Evolutionary conservation across 352 stramenopile genomes (phyloP), one percentile per base, ranked within the genome.

Genomic region (Globisporangium nagaii): DNA sequence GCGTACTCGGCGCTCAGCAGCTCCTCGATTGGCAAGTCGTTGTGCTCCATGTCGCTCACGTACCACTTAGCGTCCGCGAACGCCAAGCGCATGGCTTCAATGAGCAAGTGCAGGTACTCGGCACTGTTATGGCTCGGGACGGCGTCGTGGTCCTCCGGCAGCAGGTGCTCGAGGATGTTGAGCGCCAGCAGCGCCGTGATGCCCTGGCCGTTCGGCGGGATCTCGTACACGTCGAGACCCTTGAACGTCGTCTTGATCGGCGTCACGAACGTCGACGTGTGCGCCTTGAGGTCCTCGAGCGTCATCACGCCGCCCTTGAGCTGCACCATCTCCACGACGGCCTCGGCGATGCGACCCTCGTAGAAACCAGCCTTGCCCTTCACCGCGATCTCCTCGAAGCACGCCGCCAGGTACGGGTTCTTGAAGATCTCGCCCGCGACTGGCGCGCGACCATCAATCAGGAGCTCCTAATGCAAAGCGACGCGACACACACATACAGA

Each of bases 171-270:
- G 20, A 98, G 74, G 44, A 97, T 91, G 45, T 97, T 97, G 27
- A 99, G 78, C 42, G 94, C 95, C 43, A 99, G 80, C 7, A 99
- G 70, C 32, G 86, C 95, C 19, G 93, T 92, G 65, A 99, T 96
- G n/a, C 96, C 96, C 69, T 98, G 94, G 45, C 94, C 95, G 65
- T 98, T 98, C 1, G 96, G 95, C 9, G 95, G 95, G 35, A 97
- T 86, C 71, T 98, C 92, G 68, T 96, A 93, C n/a, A 98, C 68
- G 24, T 92, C 71, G 19, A 97, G 64, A 3, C 81, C 78, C 42
- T 75, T 70, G 68, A 97, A 98, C 15, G 72, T 65, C 24, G 85
- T 89, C 32, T 75, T 86, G 45, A 98, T 97, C 2, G 95, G 90
- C 53, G 93, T 79, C 25, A 96, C 86, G 61, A 98, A 98, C 42